These are phyloP conservation scores for Starmerella ratchasimensis DNA, from an alignment of 805 yeast species.

Conservation along the genomic window DNA sequence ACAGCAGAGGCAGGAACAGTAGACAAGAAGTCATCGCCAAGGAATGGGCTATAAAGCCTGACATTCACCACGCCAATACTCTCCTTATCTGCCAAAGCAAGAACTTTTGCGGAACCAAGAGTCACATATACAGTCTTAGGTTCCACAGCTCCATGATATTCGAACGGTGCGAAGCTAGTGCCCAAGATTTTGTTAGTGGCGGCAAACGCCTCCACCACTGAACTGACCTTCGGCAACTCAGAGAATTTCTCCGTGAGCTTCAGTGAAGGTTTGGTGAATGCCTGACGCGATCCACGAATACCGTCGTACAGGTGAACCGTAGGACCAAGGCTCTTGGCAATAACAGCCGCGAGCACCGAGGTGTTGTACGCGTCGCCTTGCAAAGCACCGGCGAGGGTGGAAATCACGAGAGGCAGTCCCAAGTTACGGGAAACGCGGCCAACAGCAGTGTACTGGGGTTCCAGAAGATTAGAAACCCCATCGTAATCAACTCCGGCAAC, in stretches of 20 bases:
- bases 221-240: constrained; percentile 19
- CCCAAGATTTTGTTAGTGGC: constrained; percentile 43
- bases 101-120: constrained; percentile 52
- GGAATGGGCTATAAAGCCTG: constrained; percentile 73
- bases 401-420: constrained; percentile 48
- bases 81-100: constrained; percentile 31
- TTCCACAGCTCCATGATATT: constrained; percentile 48
- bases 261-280: constrained; percentile 17
- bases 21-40: constrained; percentile 43
- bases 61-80: constrained; percentile 52
- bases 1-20: constrained; percentile 45
- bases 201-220: constrained; percentile 28
- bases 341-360: constrained; percentile 47
- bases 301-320: constrained; percentile 74
- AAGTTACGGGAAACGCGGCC: constrained; percentile 48
- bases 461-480: constrained; percentile 36
- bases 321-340: constrained; percentile 34
- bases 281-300: constrained; percentile 42
- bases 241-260: neutral
- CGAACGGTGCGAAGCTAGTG: constrained; percentile 45
- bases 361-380: constrained; percentile 38
- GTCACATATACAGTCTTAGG: constrained; percentile 69
- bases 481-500: constrained; percentile 69
- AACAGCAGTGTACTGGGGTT: constrained; percentile 50
- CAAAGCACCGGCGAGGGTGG: constrained; percentile 50